Conservation (phyloP, 202 grass and related monocot genomes). For the Panicum hallii region DNA sequence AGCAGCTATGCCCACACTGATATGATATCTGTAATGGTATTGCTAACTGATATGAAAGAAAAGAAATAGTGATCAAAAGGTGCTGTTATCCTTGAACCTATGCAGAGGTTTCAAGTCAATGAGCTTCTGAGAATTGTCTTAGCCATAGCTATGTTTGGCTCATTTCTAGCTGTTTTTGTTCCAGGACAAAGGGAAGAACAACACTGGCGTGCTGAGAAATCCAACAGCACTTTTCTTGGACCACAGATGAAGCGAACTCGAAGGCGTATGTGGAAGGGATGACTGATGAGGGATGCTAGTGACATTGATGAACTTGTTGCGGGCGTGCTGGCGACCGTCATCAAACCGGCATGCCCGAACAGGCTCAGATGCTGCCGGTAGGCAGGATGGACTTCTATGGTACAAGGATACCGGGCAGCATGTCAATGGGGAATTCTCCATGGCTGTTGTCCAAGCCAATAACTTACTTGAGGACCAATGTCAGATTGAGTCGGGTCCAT, state of each 20-base stretch:
- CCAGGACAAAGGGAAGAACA: conserved; percentile 43
- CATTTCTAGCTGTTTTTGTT: conserved; percentile 37
- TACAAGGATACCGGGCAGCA: conserved; percentile 94
- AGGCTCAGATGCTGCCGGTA: conserved; percentile 62
- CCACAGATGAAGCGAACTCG: conserved; percentile 54
- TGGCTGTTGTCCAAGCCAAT: conserved; percentile 98
- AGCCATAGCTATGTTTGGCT: conserved; percentile 11
- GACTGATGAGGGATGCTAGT: conserved; percentile 90
- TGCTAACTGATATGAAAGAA: background rate
- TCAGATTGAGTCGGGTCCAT: conserved; percentile 82
- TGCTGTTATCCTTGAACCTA: background rate
- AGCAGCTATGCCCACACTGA: conserved; percentile 3
- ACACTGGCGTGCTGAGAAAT: conserved; percentile 8
- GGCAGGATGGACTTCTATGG: conserved; percentile 94
- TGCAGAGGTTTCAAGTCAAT: background rate
- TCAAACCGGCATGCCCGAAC: conserved; percentile 56
- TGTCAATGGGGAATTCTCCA: conserved; percentile 89
- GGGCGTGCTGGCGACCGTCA: conserved; percentile 83
- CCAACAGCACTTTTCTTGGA: conserved; percentile 26
- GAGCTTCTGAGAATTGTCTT: background rate
- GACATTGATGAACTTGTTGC: conserved; percentile 86
- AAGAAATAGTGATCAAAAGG: background rate
- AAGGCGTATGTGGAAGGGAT: conserved; percentile 49
- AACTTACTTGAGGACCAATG: conserved; percentile 93
- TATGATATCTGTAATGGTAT: background rate